Base-by-base conservation (phyloP, 2,329 filamentous ascomycete genomes). In the Stylonectria norvegica region DNA sequence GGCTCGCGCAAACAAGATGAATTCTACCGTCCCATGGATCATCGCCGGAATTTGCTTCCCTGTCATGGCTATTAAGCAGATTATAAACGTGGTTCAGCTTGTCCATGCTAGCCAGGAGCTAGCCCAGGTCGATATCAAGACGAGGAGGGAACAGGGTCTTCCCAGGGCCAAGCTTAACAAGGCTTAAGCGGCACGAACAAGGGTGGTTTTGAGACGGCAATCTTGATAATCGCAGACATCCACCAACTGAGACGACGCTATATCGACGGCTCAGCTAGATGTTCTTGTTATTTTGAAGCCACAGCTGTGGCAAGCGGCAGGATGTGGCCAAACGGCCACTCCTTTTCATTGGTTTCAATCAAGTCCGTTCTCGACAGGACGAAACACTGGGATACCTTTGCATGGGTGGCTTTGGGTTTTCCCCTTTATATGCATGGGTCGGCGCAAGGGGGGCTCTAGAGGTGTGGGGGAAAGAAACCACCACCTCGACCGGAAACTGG, bases 61-160 rank as follows among this genome's bases (percentile, higher is more conserved):
- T 10, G 73, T 96, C 62, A 97, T 97, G 90, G 71, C 81, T 17
- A 75, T 83, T 54, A 98, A 98, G 77, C 93, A 98, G 64, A 76
- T 86, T 58, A 88, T 97, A 74, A 98, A 98, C 59, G 76, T 96
- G 36, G 78, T 97, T 34, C 93, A 98, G 72, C 77, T 98, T 55
- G 79, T 95, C 59, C 95, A 96, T 67, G 93, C 93, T 5, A 90
- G 89, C 67, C 82, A 81, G 60, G 94, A 88, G 83, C 75, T 98
- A 27, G 93, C 89, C 0, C 90, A 97, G 67, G 89, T 89, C n/a
- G 93, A 98, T 57, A 66, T 85, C 23, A 75, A 79, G 56, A 72
- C 76, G 46, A 78, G 89, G 56, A 77, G 52, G 41, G 65, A 61
- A 25, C 59, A 64, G 53, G 80, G 79, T 4, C 59, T 82, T 19